Percentiles rank a stretch among this genome's conserved stretches.
These are phyloP conservation scores for Pinguiococcus pyrenoidosus DNA, from an alignment of 108 stramenopile genomes.

Conservation along the genomic window DNA sequence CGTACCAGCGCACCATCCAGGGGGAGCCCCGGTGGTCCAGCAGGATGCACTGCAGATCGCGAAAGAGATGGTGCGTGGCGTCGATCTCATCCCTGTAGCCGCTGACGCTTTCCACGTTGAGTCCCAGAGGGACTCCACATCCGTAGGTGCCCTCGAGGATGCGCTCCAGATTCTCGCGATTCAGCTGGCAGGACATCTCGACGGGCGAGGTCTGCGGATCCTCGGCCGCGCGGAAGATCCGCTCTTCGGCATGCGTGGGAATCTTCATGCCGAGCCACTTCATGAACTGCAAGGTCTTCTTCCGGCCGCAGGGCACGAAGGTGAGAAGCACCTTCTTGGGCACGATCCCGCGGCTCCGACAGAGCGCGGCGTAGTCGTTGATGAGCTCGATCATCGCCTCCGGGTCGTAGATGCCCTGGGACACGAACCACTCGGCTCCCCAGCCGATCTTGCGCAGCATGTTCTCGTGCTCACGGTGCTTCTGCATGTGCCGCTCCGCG, in stretches of 20 bases:
- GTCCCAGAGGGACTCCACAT: conserved; percentile 38
- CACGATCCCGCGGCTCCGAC: conserved; percentile 21
- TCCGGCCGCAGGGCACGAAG: conserved; percentile 42
- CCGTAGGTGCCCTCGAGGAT: conserved; percentile 29
- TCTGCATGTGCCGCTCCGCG: conserved; percentile 49
- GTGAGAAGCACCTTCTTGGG: conserved; percentile 46
- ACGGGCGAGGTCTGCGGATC: conserved; percentile 26
- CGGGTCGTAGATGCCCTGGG: conserved; percentile 44
- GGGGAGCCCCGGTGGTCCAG: conserved; percentile 26
- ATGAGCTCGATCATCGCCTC: conserved; percentile 44
- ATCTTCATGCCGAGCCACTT: conserved; percentile 50
- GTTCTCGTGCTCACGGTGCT: conserved; percentile 43
- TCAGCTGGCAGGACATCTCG: conserved; percentile 27
- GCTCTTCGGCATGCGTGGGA: conserved; percentile 34
- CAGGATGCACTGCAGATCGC: conserved; percentile 31
- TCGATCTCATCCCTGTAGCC: conserved; percentile 51
- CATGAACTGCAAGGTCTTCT: conserved; percentile 47
- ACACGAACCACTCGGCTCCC: conserved; percentile 50
- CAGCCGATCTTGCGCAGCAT: conserved; percentile 41
- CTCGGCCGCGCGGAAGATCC: conserved; percentile 26
- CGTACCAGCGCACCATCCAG: conserved; percentile 39
- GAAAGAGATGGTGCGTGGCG: conserved; percentile 44
- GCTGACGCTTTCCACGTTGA: conserved; percentile 36
- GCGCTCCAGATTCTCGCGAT: conserved; percentile 21
- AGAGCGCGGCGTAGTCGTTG: conserved; percentile 40